Evolutionary conservation across 1,284 basidiomycete species (phyloP), one percentile per base, ranked within the genome.

Genomic region (Sanguinoderma infundibulare): DNA sequence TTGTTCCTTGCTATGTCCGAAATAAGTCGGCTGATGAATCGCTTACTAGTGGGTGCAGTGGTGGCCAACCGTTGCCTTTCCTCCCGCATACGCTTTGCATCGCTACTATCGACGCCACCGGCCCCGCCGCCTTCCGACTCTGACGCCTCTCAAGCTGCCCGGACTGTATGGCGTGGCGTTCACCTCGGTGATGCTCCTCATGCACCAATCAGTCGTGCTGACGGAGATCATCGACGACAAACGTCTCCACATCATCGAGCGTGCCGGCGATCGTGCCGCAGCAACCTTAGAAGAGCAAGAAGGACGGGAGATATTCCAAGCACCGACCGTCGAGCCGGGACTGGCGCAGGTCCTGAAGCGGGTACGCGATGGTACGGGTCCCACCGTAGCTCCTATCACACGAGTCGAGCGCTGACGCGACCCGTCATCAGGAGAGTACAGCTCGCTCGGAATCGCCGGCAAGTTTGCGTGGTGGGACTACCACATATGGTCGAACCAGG

Each of bases 81-180:
- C 49, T 12, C 32, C 49, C 4, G 20, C 49, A 51, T 58, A 58
- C n/a, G 47, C 24, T 15, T 8, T 44, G 7, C 57, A 58, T 26
- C 57, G 50, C 22, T 28, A 44, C n/a, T 58, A 58, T 28, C 30
- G 57, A 22, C 50, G 40, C 36, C 42, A 53, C 34, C n/a, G 32
- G 10, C 57, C 57, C 20, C 57, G 57, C 17, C 47, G 47, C 2
- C 2, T 42, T 6, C 50, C 57, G 0, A 8, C 50, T 7, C 26
- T 40, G 9, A 58, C 50, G 8, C 30, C 57, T 2, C n/a, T 58
- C 20, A 50, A 35, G 10, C 50, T 58, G 10, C 50, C 32, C 5
- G 49, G 30, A 24, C 15, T 58, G 6, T 58, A 58, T 30, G 50
- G 46, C 10, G 34, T 38, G 28, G 35, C 20, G 17, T 30, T 39